Conservation (phyloP, 2,329 filamentous ascomycete species). For the Pseudofabraea citricarpa region DNA sequence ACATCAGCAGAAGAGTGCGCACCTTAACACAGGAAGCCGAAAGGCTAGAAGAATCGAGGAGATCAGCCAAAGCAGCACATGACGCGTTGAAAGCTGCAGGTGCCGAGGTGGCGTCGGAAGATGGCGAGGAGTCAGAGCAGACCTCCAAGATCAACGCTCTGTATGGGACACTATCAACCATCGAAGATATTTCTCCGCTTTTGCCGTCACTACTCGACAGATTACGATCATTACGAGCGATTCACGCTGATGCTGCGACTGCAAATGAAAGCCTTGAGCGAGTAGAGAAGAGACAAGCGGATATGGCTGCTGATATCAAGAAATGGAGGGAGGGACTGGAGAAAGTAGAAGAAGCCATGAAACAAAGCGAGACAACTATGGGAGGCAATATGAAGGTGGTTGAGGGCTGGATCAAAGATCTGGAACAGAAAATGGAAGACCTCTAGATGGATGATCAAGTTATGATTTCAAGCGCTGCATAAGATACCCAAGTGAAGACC, state of each 20-base stretch:
- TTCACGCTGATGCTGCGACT: constrained; percentile 82
- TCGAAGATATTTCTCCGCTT: constrained; percentile 79
- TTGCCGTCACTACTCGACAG: constrained; percentile 82
- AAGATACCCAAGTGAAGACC: constrained; percentile 28
- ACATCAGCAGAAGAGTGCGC: constrained; percentile 64
- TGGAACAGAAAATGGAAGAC: constrained; percentile 71
- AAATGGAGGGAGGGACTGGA: constrained; percentile 80
- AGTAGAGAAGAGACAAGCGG: constrained; percentile 73
- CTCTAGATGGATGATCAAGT: no score
- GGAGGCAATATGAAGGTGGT: constrained; percentile 79
- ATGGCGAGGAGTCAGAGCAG: constrained; percentile 61
- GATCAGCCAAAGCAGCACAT: constrained; percentile 56
- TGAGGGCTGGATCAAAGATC: constrained; percentile 80
- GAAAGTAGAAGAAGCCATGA: constrained; percentile 72
- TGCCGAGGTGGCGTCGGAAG: constrained; percentile 33
- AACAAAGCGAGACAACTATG: constrained; percentile 64
- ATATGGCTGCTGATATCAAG: constrained; percentile 78
- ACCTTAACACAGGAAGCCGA: constrained; percentile 70
- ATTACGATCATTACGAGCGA: constrained; percentile 73
- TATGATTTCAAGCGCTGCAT: constrained; percentile 12
- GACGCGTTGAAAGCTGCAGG: constrained; percentile 47
- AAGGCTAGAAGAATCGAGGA: constrained; percentile 60
- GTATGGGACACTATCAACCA: constrained; percentile 82
- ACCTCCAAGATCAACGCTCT: constrained; percentile 85
- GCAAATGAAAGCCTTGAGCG: constrained; percentile 73